A percentile compares a stretch with the other conserved stretches of the same genome.
These are phyloP conservation scores for Exsudoporus frostii DNA, from an alignment of 768 basidiomycete genomes.

Conservation along the genomic window DNA sequence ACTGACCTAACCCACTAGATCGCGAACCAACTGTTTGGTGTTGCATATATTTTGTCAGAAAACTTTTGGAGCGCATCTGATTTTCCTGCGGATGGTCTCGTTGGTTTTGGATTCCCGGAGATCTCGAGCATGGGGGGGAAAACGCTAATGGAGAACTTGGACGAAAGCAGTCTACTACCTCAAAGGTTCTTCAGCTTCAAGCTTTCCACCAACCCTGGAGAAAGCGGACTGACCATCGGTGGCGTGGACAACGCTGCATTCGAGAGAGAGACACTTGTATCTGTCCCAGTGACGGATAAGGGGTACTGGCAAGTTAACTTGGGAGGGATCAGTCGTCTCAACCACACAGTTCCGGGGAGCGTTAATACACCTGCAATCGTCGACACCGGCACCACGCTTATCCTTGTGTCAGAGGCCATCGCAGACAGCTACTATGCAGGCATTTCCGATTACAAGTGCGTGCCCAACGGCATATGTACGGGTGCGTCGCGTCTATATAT, in stretches of 20 bases:
- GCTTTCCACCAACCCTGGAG: conserved; percentile 29
- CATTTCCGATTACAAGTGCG: conserved; percentile 22
- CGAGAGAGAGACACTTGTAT: conserved; percentile 43
- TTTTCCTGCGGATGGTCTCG: conserved; percentile 33
- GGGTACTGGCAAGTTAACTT: conserved; percentile 38
- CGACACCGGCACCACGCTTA: conserved; percentile 31
- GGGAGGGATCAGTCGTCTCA: conserved; percentile 11
- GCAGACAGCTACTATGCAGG: conserved; percentile 24
- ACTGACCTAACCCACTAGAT: conserved; percentile 20
- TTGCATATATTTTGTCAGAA: not conserved
- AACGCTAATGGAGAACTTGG: conserved; percentile 43
- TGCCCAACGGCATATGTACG: conserved; percentile 29
- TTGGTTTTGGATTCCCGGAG: conserved; percentile 39
- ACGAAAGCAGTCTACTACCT: conserved; percentile 25
- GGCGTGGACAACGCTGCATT: conserved; percentile 46
- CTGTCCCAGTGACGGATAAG: conserved; percentile 21
- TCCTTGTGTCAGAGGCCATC: conserved; percentile 12
- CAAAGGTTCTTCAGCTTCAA: conserved; percentile 43
- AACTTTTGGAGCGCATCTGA: not conserved
- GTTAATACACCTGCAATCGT: conserved; percentile 23
- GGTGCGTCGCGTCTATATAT: conserved; percentile 8
- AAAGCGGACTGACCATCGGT: conserved; percentile 19
- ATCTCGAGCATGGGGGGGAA: conserved; percentile 32
- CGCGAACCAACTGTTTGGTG: conserved; percentile 31
- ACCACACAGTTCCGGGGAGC: not conserved